Evolutionary conservation across 768 basidiomycete species (phyloP).

Genomic region (Imleria badia): DNA sequence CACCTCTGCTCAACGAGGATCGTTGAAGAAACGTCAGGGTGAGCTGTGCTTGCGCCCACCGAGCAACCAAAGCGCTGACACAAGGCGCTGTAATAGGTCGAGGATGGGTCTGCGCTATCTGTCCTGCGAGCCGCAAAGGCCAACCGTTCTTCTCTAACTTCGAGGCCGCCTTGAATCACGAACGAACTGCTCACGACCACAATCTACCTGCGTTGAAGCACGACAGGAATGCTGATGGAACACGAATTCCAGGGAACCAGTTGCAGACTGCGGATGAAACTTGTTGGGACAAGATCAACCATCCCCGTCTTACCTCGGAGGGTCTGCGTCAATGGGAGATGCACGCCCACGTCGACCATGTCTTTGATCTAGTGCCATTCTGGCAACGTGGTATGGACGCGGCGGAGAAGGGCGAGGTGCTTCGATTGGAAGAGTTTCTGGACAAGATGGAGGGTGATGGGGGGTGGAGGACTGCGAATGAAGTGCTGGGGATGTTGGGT

Average conservation of each 20-base stretch:
- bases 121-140: conserved; percentile 23
- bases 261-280: conserved; percentile 18
- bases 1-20: conserved; percentile 19
- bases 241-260: conserved; percentile 2
- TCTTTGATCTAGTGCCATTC: conserved; percentile 51
- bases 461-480: conserved; percentile 30
- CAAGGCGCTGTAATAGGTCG: conserved; percentile 24
- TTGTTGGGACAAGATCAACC: conserved; percentile 31
- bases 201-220: conserved; percentile 5
- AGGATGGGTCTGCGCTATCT: conserved; percentile 36
- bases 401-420: conserved; percentile 44
- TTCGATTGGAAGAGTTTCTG: conserved; percentile 46
- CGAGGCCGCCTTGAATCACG: conserved; percentile 34
- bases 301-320: conserved; percentile 30
- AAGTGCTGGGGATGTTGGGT: conserved; percentile 32
- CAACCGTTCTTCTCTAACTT: conserved; percentile 24
- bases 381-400: conserved; percentile 52
- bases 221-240: background rate
- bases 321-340: conserved; percentile 29
- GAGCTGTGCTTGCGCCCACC: background rate
- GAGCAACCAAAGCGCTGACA: background rate
- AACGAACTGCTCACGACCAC: conserved; percentile 23
- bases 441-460: conserved; percentile 38
- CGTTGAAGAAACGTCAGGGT: conserved; percentile 24
- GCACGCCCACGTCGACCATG: conserved; percentile 43